Evolutionary conservation across 768 basidiomycete genomes (phyloP).

Genomic region (Boletus rubescentipes): DNA sequence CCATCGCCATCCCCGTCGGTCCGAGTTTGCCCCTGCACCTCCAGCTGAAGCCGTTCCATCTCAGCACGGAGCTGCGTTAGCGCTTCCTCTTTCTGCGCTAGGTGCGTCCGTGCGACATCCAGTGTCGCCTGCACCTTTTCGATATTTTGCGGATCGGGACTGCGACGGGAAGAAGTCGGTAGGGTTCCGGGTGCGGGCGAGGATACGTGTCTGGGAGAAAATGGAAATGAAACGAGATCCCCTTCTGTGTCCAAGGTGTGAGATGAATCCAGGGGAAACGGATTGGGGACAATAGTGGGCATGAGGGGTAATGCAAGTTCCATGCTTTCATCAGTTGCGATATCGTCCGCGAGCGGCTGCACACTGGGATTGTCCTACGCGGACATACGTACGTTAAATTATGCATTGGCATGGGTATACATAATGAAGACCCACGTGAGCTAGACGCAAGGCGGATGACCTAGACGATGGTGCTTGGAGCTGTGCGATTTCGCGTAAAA

Average conservation of each 20-base stretch:
- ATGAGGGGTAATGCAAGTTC: constrained; percentile 52
- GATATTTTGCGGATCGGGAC: constrained; percentile 18
- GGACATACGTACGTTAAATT: neutral
- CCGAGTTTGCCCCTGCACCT: constrained; percentile 1
- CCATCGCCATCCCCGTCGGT: neutral
- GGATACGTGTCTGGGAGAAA: constrained; percentile 21
- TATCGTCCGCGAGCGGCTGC: constrained; percentile 31
- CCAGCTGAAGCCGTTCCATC: constrained; percentile 19
- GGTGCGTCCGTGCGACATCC: constrained; percentile 18
- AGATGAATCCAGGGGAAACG: neutral
- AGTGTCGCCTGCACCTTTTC: constrained; percentile 21
- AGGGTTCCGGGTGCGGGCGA: constrained; percentile 9
- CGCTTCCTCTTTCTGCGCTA: constrained; percentile 24
- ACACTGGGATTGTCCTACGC: constrained; percentile 10
- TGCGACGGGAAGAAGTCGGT: neutral
- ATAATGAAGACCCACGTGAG: constrained; percentile 2
- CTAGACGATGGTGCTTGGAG: constrained; percentile 8
- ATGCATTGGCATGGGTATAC: neutral
- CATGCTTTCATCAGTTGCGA: constrained; percentile 47
- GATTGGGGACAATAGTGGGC: constrained; percentile 30
- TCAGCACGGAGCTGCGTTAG: constrained; percentile 23
- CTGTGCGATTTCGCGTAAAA: constrained; percentile 32
- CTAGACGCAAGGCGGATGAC: neutral
- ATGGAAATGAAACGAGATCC: constrained; percentile 17
- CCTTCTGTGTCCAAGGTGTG: constrained; percentile 2